phyloP scores from a whole-genome alignment of 2,329 filamentous ascomycete species.

The Scedosporium dehoogii region DNA sequence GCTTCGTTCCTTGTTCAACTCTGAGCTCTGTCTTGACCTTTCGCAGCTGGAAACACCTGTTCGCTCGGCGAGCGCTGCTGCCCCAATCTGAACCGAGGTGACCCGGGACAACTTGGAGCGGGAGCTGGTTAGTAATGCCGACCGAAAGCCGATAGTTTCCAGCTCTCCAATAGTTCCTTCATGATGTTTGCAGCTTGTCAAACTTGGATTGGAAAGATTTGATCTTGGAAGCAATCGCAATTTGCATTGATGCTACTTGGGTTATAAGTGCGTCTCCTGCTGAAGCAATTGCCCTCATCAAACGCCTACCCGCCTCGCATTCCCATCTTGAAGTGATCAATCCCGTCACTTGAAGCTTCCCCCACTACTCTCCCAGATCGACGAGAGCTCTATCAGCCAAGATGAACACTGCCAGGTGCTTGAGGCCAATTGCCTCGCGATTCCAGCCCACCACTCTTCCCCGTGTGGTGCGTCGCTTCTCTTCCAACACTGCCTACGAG shows the following conservation, averaged over 20 bases:
- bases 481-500: constrained; percentile 54
- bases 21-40: too few species aligned
- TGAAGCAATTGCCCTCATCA: not conserved
- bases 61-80: not conserved
- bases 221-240: not conserved
- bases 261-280: too few species aligned
- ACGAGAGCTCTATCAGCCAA: not conserved
- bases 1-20: too few species aligned
- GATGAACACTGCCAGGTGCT: constrained; percentile 5
- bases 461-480: constrained; percentile 41
- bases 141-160: constrained; percentile 5
- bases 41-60: not conserved
- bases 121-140: not conserved
- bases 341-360: not conserved
- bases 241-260: not conserved
- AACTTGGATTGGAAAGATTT: not conserved
- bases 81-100: not conserved
- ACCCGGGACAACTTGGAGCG: not conserved
- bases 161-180: not conserved
- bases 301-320: too few species aligned
- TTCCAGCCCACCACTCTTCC: constrained; percentile 50
- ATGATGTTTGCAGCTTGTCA: not conserved
- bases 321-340: not conserved
- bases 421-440: constrained; percentile 26
- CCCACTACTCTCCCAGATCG: not conserved